Conservation (phyloP, 805 yeast species). For the Tetrapisispora namnaoensis region DNA sequence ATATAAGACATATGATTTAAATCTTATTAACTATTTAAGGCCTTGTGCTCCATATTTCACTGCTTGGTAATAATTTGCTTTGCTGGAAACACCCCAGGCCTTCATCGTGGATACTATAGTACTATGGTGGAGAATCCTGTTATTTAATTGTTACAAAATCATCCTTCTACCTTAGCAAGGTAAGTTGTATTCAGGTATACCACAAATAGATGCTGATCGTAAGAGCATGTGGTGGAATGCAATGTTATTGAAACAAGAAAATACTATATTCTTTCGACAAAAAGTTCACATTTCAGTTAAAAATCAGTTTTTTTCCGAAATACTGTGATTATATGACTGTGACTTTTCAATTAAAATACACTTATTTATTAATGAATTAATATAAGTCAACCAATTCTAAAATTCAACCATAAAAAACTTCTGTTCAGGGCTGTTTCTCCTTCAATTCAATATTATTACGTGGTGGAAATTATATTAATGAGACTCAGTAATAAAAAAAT, state of each 20-base stretch:
- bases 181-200: background rate
- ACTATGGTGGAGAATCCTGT: background rate
- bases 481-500: background rate
- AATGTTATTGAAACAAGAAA: background rate
- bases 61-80: too few relatives aligned
- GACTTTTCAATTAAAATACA: too few relatives aligned
- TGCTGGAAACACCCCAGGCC: too few relatives aligned
- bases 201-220: conserved; percentile 2
- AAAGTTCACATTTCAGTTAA: background rate
- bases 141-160: background rate
- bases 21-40: too few relatives aligned
- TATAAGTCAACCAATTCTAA: background rate
- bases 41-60: too few relatives aligned
- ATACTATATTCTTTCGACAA: too few relatives aligned
- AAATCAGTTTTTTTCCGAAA: background rate
- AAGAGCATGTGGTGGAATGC: conserved; percentile 3
- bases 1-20: too few relatives aligned
- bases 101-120: too few relatives aligned
- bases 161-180: background rate
- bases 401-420: background rate
- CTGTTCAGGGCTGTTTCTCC: background rate
- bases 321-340: background rate
- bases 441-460: background rate
- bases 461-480: background rate
- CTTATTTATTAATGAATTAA: background rate